Base-by-base conservation (phyloP, 1,284 basidiomycete genomes). In the Gymnopus androsaceus region DNA sequence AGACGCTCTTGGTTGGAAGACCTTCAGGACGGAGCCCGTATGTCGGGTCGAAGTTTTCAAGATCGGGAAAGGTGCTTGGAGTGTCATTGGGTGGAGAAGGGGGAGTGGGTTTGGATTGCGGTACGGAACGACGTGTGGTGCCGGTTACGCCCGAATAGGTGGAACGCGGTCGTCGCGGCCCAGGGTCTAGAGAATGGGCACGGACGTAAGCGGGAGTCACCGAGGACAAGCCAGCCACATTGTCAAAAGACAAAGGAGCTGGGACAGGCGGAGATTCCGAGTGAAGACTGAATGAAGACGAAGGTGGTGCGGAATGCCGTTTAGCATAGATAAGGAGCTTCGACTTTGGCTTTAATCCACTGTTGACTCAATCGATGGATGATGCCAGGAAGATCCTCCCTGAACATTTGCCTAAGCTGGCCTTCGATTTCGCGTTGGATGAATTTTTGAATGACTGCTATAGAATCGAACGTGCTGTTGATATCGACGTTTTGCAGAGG, bases 401-500 rank as follows among this genome's bases (percentile, higher is more conserved):
- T 81, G 72, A 99, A 99, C 93, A 99, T 95, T 69, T 98, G 97
- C 33, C 96, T 82, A 28, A 99, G 78, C 72, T 98, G 96, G 0
- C 88, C 93, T 71, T 99, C 97, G 55, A 99, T 99, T 75, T 99
- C 96, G 58, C 87, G 84, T 69, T 97, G 95, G 54, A 98, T 93
- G 72, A 95, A 98, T 55, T 93, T 95, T 67, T 98, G 93, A 55
- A 99, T 98, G 60, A 98, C 95, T 49, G 93, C 94, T 60, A 99
- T 96, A 15, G 92, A 95, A 73, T 99, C 97, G 67, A 99, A 99
- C 0, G 96, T 98, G 67, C 90, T 94, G 70, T 90, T 94, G 66
- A 99, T 98, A 67, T 98, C 92, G 54, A 99, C 94, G 65, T 95
- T 94, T 73, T 99, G 95, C 19, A 99, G 82, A 0, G 97, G 97